phyloP scores from a whole-genome alignment of 2,329 filamentous ascomycete species.

The Elsinoe batatas region DNA sequence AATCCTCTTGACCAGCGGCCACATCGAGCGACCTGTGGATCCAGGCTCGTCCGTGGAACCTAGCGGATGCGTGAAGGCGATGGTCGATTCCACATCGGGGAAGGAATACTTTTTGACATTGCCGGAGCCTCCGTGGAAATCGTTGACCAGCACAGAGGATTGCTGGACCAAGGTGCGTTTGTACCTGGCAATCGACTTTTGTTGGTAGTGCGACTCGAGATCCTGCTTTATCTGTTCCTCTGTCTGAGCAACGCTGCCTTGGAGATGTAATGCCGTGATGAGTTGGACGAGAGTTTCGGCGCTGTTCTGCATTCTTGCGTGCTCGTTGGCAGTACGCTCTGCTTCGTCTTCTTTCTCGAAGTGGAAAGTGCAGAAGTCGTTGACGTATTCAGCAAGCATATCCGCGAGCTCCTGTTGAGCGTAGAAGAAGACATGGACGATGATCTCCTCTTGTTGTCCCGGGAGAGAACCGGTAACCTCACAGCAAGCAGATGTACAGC shows the following conservation, averaged over 20 bases:
- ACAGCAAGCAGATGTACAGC: no score
- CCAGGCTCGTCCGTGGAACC: neutral
- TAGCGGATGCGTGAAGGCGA: neutral
- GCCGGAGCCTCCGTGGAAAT: neutral
- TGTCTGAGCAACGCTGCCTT: no score
- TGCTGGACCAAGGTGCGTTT: neutral
- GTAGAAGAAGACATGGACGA: neutral
- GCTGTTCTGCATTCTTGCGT: neutral
- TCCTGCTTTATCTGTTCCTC: neutral
- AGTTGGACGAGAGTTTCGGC: neutral
- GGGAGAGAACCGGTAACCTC: neutral
- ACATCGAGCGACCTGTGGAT: slow-evolving; percentile 15
- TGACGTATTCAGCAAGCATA: neutral
- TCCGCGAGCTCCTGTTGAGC: neutral
- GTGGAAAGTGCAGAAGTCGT: neutral
- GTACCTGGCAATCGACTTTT: neutral
- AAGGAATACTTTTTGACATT: neutral
- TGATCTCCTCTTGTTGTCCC: neutral
- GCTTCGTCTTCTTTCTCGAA: neutral
- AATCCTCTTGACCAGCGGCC: slow-evolving; percentile 19
- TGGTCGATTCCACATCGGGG: neutral
- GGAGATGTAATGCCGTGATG: neutral
- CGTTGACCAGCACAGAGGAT: neutral
- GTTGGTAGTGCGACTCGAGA: neutral
- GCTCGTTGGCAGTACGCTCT: neutral